These are phyloP conservation scores for Taphrina flavorubra DNA, from an alignment of 1,139 yeast species.

Conservation along the genomic window DNA sequence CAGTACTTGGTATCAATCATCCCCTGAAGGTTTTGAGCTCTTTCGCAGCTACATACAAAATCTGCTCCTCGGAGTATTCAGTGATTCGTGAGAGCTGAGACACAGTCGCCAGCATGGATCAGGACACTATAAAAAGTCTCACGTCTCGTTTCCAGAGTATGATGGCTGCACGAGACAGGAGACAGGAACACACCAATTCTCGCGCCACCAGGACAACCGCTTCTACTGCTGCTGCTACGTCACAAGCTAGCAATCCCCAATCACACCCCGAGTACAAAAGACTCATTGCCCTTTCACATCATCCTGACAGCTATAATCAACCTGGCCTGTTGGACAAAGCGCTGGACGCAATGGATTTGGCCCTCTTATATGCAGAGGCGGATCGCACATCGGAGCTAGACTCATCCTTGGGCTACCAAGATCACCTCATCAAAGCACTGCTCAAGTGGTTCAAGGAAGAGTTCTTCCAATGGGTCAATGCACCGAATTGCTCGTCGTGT, in stretches of 20 bases:
- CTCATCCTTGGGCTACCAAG: slow-evolving; percentile 62
- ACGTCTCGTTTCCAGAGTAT: slow-evolving; percentile 9
- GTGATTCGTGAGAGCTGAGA: too few relatives aligned
- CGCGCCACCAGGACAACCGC: not conserved
- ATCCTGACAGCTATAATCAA: slow-evolving; percentile 50
- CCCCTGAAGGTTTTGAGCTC: too few relatives aligned
- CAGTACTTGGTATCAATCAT: too few relatives aligned
- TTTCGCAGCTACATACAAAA: too few relatives aligned
- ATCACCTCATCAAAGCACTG: slow-evolving; percentile 69
- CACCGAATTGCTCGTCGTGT: slow-evolving; percentile 68
- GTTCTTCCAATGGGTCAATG: slow-evolving; percentile 83
- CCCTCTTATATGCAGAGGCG: slow-evolving; percentile 53
- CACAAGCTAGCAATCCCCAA: not conserved
- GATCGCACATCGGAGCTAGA: slow-evolving; percentile 52
- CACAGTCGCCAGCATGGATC: slow-evolving; percentile 13
- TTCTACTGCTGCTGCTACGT: not conserved
- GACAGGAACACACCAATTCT: too few relatives aligned
- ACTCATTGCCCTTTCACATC: slow-evolving; percentile 9
- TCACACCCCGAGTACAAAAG: not conserved
- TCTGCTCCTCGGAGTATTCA: too few relatives aligned
- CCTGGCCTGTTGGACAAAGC: slow-evolving; percentile 53
- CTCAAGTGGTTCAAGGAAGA: slow-evolving; percentile 77
- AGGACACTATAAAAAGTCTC: not conserved
- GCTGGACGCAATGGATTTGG: slow-evolving; percentile 54
- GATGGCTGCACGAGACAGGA: slow-evolving; percentile 1